phyloP scores from a whole-genome alignment of 140 eudicot species.

The Erigeron philadelphicus region DNA sequence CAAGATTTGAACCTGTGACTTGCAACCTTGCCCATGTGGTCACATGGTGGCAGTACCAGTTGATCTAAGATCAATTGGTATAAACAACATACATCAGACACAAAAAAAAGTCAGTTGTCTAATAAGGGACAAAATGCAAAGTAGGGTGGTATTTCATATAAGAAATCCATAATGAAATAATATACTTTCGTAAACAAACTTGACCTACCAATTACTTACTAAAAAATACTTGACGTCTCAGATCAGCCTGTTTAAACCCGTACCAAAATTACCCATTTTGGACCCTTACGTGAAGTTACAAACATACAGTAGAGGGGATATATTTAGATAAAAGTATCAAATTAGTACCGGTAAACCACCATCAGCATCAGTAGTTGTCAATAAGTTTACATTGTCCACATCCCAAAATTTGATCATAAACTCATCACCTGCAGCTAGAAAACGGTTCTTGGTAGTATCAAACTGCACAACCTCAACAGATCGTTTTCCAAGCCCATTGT shows the following conservation, averaged over 20 bases:
- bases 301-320: background rate
- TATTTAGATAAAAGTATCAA: background rate
- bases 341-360: conserved; percentile 63
- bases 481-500: conserved; percentile 69
- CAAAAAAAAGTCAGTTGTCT: too few relatives aligned
- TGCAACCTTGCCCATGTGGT: too few relatives aligned
- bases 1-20: too few relatives aligned
- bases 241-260: background rate
- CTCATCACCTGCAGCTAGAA: conserved; percentile 83
- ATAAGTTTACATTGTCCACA: conserved; percentile 55
- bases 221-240: background rate
- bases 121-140: too few relatives aligned
- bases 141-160: too few relatives aligned
- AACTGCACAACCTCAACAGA: conserved; percentile 66
- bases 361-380: conserved; percentile 55
- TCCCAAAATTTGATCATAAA: conserved; percentile 67
- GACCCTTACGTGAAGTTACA: background rate
- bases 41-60: too few relatives aligned
- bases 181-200: conserved; percentile 2
- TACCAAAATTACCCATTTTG: background rate
- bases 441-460: conserved; percentile 61
- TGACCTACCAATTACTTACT: background rate
- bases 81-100: too few relatives aligned
- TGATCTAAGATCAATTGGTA: too few relatives aligned
- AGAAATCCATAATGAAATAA: too few relatives aligned